Base-by-base conservation (phyloP, 768 basidiomycete genomes). In the Holtermannia corniformis region DNA sequence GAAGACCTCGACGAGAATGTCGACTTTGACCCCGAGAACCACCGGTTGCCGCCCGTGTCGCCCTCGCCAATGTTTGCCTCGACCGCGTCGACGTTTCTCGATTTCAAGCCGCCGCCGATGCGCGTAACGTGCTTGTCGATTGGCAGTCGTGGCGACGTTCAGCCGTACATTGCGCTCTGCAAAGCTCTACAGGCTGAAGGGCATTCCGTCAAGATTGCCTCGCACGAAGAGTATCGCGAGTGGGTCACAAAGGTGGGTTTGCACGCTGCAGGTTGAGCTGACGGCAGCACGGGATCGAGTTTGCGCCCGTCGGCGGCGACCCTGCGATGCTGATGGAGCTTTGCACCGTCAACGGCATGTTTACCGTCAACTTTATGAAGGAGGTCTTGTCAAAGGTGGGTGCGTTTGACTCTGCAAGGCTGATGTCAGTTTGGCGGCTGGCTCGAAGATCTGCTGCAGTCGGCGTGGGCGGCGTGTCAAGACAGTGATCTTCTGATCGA, bases 291-390 rank as follows among this genome's bases (percentile, higher is more conserved):
- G 90, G 89, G n/a, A 95, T 99, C 63, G 91, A 91, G 65, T 96
- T 86, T 70, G 85, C 85, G 11, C 85, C 80, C 59, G 91, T 97
- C 41, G 93, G 95, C 11, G 93, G 93, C 23, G 95, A 97, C 72
- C 93, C 93, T 10, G 92, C 95, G 1, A 93, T 97, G 72, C 76
- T 99, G 41, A 92, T 97, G 91, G 81, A 87, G 49, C 89, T 99
- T 58, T 97, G 92, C 70, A 85, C 97, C 27, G 93, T 96, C 73
- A 96, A 99, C 72, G 95, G 95, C 56, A 95, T 85, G 52, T 99
- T 96, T 67, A 95, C 93, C 0, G 85, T 97, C 32, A 82, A 90
- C 0, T 97, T 97, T 74, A 74, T 96, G 70, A 91, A 85, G 71
- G 95, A 99, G 68, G 85, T 83, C 11, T 70, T 97, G 32, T 76